These are phyloP conservation scores for Solanum neorickii DNA, from an alignment of 257 asterid species.

Conservation along the genomic window DNA sequence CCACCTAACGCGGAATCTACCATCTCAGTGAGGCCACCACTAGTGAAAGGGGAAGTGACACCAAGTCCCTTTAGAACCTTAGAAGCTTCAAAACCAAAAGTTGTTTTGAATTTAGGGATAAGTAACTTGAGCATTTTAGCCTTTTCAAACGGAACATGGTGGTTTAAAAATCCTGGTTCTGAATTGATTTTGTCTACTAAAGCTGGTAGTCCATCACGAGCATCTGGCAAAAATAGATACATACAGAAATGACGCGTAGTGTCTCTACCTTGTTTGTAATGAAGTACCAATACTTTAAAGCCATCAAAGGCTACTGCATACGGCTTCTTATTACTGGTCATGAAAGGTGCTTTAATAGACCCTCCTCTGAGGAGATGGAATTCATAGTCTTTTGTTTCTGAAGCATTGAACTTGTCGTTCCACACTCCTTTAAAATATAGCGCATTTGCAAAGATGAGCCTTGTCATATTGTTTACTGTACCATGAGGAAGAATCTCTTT, in stretches of 20 bases:
- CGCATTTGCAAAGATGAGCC: slow-evolving; percentile 19
- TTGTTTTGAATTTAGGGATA: slow-evolving; percentile 19
- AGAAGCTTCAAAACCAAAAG: not conserved
- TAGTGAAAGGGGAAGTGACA: slow-evolving; percentile 12
- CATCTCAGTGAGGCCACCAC: slow-evolving; percentile 16
- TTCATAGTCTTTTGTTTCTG: slow-evolving; percentile 4
- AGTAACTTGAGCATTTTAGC: slow-evolving; percentile 5
- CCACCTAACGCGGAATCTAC: not conserved
- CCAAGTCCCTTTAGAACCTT: slow-evolving; percentile 5
- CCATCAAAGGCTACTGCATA: not conserved
- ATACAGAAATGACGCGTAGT: slow-evolving; percentile 12
- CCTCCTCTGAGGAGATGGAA: slow-evolving; percentile 15
- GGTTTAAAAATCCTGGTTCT: slow-evolving; percentile 14
- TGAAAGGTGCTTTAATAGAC: slow-evolving; percentile 9
- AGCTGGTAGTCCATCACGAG: slow-evolving; percentile 14
- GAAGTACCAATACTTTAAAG: slow-evolving; percentile 19
- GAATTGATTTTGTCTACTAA: slow-evolving; percentile 5
- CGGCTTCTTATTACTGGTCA: slow-evolving; percentile 16
- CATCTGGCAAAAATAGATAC: slow-evolving; percentile 18
- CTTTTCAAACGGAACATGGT: slow-evolving; percentile 1
- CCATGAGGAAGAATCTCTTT: slow-evolving; percentile 16
- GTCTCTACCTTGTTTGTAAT: slow-evolving; percentile 11
- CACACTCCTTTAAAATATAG: slow-evolving; percentile 20
- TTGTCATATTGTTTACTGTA: not conserved
- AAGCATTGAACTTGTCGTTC: slow-evolving; percentile 15